Evolutionary conservation across 441 rosid genomes (phyloP), one percentile per base, ranked within the genome.

Genomic region (Hura crepitans): DNA sequence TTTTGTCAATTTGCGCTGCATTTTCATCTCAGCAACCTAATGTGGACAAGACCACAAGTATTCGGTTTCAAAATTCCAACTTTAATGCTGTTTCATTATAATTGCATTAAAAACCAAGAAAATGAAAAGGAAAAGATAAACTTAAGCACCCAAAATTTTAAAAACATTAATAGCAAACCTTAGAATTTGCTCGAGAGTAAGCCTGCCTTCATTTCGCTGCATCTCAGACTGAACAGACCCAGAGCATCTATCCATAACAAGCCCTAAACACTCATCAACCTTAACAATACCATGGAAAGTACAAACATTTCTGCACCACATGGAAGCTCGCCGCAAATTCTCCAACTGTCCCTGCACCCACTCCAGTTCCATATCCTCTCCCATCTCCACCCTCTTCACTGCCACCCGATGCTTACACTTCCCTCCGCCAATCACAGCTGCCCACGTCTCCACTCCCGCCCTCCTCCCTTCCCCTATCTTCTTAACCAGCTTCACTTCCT

Each of bases 291-390:
- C 99, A 77, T 96, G 98, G 79, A 92, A 92, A 28, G 91, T 84
- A 70, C 99, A 96, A 47, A 92, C 93, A 80, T 91, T 90, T 75
- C 98, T 73, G 76, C 99, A 96, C 99, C 99, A 92, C 97, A 88
- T 92, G 0, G 98, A 89, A 27, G 82, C 85, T 55, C 84, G 79
- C 77, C 96, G 74, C 81, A 95, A 79, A 62, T 72, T 82, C 72
- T 95, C 98, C 6, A 95, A 85, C 86, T 91, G 93, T 59, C 86
- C 93, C 60, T 74, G 86, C 81, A 92, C 86, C 93, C 90, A 88
- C 18, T 96, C 99, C 10, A 79, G 77, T 65, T 96, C 96, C 88
- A 84, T 89, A 30, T 78, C 99, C 73, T 96, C 96, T 54, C 78
- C 85, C 8, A 87, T 68, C 61, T 65, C 73, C 66, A 92, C 89